Evolutionary conservation across 2,329 filamentous ascomycete species (phyloP).

Genomic region (Daldinia sp.): DNA sequence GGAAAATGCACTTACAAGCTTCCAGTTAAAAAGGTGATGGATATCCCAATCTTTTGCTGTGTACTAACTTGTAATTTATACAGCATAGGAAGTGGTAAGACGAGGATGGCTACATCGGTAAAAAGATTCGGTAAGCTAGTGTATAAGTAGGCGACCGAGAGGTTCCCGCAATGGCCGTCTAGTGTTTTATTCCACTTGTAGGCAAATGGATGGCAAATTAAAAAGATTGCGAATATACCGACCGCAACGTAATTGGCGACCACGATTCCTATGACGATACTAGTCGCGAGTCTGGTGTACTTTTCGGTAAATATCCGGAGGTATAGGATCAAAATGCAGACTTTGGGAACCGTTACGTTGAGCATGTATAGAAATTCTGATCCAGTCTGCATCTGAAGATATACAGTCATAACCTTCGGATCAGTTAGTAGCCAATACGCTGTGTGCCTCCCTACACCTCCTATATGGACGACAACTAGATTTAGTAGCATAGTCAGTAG

Average conservation of each 20-base stretch:
- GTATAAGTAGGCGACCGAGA: neutral
- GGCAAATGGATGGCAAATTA: neutral
- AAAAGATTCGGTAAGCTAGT: neutral
- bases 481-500: neutral
- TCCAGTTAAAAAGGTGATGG: neutral
- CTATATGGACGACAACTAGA: neutral
- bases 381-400: neutral
- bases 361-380: neutral
- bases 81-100: neutral
- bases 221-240: neutral
- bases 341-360: neutral
- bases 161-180: neutral
- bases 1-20: neutral
- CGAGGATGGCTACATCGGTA: neutral
- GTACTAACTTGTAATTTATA: neutral
- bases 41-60: neutral
- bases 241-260: neutral
- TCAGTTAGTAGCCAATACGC: neutral
- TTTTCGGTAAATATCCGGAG: neutral
- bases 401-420: neutral
- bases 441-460: neutral
- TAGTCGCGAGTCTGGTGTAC: neutral
- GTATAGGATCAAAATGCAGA: neutral
- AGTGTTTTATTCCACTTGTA: slow-evolving; percentile 12
- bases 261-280: neutral